phyloP scores from a whole-genome alignment of 768 basidiomycete species.

The Mycena polygramma region DNA sequence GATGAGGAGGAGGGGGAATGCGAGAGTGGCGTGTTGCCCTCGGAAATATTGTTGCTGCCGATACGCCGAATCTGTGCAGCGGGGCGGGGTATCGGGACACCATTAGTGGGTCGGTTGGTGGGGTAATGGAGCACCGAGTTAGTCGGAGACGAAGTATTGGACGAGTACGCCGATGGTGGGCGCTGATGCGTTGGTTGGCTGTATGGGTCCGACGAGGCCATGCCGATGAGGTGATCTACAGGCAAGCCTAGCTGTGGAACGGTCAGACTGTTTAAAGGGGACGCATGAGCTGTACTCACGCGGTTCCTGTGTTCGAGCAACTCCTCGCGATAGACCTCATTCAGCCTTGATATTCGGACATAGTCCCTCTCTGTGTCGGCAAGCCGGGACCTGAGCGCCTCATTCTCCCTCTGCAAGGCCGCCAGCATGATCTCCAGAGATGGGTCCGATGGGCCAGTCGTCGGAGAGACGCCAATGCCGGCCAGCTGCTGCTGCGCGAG shows the following conservation, averaged over 20 bases:
- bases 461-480: slow-evolving; percentile 40
- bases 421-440: slow-evolving; percentile 75
- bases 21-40: slow-evolving; percentile 72
- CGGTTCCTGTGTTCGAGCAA: slow-evolving; percentile 81
- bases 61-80: slow-evolving; percentile 71
- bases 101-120: slow-evolving; percentile 48
- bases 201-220: slow-evolving; percentile 74
- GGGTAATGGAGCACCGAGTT: slow-evolving; percentile 57
- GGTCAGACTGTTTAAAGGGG: slow-evolving; percentile 19
- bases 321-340: slow-evolving; percentile 89
- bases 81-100: slow-evolving; percentile 84
- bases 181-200: slow-evolving; percentile 80
- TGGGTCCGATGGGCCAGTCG: slow-evolving; percentile 48
- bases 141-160: slow-evolving; percentile 60
- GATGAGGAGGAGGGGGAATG: slow-evolving; percentile 73
- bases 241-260: slow-evolving; percentile 73
- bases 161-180: slow-evolving; percentile 54
- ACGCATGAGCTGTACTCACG: slow-evolving; percentile 60
- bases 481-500: slow-evolving; percentile 65
- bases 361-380: slow-evolving; percentile 85
- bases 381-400: slow-evolving; percentile 73
- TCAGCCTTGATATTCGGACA: slow-evolving; percentile 77
- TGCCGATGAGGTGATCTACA: slow-evolving; percentile 84
- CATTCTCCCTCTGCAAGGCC: slow-evolving; percentile 84
- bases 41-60: slow-evolving; percentile 58